Evolutionary conservation across 139 green algal species (phyloP).

Genomic region (Tetradesmus lagerheimii): DNA sequence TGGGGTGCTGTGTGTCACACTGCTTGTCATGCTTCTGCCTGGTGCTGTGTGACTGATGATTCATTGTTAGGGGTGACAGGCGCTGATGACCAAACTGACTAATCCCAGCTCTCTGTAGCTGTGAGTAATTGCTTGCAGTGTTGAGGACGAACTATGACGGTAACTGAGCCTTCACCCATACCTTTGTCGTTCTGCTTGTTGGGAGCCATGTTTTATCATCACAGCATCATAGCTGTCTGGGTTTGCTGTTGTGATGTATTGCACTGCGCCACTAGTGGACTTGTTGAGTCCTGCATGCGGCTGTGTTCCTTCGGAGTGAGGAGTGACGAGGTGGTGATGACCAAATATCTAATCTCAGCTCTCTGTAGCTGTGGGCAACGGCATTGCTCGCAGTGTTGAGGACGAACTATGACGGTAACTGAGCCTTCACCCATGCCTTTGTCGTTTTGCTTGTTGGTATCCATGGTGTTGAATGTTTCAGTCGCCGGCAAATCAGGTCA

Average conservation of each 20-base stretch:
- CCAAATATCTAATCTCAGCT: constrained; percentile 38
- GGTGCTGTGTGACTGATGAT: background rate
- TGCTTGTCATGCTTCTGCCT: too few species aligned
- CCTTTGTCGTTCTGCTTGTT: too few species aligned
- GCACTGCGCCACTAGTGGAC: too few species aligned
- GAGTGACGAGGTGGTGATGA: constrained; percentile 11
- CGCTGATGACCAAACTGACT: constrained; percentile 34
- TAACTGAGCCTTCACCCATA: constrained; percentile 19
- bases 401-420: constrained; percentile 48
- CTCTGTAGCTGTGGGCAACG: constrained; percentile 29
- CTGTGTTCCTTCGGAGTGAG: too few species aligned
- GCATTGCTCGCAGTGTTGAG: constrained; percentile 16
- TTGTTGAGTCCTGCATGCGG: too few species aligned
- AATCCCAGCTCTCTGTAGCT: constrained; percentile 47
- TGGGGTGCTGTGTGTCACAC: background rate
- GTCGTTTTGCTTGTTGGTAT: too few species aligned
- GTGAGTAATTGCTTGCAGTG: constrained; percentile 1
- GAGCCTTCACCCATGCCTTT: too few species aligned
- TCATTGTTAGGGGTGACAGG: background rate
- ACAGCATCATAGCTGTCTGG: too few species aligned
- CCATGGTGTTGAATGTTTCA: too few species aligned
- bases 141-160: constrained; percentile 41
- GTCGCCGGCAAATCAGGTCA: too few species aligned
- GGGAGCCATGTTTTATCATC: too few species aligned
- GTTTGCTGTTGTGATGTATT: too few species aligned